Conservation (phyloP, 257 asterid species). For the Cinchona pubescens region DNA sequence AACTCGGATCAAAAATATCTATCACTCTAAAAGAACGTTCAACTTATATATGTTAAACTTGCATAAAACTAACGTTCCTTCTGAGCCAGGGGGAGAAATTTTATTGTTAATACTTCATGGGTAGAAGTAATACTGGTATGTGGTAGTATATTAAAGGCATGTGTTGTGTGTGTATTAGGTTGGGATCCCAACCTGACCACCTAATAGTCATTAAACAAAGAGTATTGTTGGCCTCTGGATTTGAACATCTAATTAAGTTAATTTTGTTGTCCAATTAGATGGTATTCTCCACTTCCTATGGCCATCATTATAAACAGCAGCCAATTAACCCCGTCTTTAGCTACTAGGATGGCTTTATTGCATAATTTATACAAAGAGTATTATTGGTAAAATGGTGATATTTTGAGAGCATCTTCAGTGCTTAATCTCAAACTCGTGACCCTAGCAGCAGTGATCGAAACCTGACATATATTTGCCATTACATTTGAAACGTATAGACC, state of each 20-base stretch:
- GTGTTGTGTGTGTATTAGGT: slow-evolving; percentile 10
- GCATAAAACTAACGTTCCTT: too few species aligned
- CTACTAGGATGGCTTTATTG: slow-evolving; percentile 5
- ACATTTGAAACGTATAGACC: background rate
- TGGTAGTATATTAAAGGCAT: too few species aligned
- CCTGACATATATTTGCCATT: slow-evolving; percentile 7
- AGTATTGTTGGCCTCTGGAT: slow-evolving; percentile 30
- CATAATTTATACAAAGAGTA: too few species aligned
- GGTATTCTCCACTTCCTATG: slow-evolving; percentile 36
- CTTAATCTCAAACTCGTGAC: slow-evolving; percentile 1
- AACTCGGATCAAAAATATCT: too few species aligned
- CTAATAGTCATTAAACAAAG: slow-evolving; percentile 33
- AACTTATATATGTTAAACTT: too few species aligned
- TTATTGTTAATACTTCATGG: too few species aligned
- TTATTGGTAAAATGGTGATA: slow-evolving; percentile 12
- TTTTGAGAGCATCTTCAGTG: slow-evolving; percentile 18
- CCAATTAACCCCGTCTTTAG: background rate
- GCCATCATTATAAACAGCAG: slow-evolving; percentile 8
- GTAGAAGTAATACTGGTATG: background rate
- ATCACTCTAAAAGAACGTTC: too few species aligned
- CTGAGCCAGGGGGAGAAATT: too few species aligned
- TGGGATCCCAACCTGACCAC: slow-evolving; percentile 43
- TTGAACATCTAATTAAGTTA: slow-evolving; percentile 26
- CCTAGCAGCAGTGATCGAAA: too few species aligned
- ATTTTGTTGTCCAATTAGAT: slow-evolving; percentile 43